phyloP scores from a whole-genome alignment of 1,284 basidiomycete genomes.

The Ganoderma resinaceum region DNA sequence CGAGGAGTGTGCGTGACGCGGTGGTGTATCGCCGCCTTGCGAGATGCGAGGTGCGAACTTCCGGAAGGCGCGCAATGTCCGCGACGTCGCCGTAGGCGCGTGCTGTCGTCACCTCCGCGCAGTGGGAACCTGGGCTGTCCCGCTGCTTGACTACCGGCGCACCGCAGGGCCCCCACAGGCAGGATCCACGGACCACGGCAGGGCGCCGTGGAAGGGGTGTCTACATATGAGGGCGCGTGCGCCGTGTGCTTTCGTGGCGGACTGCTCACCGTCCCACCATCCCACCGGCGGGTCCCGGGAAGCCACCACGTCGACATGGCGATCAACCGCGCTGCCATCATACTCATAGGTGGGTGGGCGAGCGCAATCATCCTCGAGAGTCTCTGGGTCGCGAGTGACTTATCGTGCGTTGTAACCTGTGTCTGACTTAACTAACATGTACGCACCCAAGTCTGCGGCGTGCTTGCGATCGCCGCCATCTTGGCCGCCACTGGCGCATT shows the following conservation, averaged over 20 bases:
- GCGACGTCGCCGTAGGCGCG: not conserved
- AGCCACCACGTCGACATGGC: slow-evolving; percentile 2
- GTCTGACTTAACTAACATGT: not conserved
- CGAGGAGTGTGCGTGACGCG: not conserved
- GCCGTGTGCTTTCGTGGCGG: not conserved
- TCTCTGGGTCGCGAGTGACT: not conserved
- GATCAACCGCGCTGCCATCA: not conserved
- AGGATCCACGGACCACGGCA: no score
- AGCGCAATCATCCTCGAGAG: not conserved
- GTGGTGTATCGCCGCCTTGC: not conserved
- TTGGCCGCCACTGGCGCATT: not conserved
- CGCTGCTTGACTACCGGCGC: slow-evolving; percentile 1
- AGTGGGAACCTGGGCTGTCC: not conserved
- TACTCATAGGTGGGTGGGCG: not conserved
- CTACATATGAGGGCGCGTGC: not conserved
- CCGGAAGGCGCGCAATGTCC: not conserved
- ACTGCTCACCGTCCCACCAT: not conserved
- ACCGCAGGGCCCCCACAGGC: not conserved
- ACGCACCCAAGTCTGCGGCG: not conserved
- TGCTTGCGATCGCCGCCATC: not conserved
- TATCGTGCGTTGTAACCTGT: no score
- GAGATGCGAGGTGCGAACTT: not conserved
- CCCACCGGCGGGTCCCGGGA: not conserved
- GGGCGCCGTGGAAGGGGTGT: not conserved
- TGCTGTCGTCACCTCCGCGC: not conserved